Evolutionary conservation across 2,329 filamentous ascomycete species (phyloP), one percentile per base, ranked within the genome.

Genomic region (Fonsecaea pugnacius): DNA sequence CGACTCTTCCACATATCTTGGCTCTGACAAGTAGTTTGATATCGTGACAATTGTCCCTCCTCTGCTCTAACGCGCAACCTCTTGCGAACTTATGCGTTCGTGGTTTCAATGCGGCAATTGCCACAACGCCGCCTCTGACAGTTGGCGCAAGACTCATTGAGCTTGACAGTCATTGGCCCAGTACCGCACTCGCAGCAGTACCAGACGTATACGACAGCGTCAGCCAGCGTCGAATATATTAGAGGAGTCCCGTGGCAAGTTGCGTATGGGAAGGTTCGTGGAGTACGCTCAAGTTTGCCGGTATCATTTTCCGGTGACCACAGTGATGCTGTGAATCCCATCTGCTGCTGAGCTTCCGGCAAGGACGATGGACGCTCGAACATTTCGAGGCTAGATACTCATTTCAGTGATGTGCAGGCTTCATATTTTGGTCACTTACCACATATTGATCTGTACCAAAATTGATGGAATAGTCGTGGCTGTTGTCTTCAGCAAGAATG

Each of bases 71-170:
- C 38, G 18, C 38, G 9, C 38, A 18, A 27, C 21, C 18, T 27
- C 18, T 48, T 48, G 43, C 14, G 43, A 48, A 14, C 24, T 27
- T 14, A 48, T 48, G 18, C 43, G 10, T 3, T 18, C 1, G 16
- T 52, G 35, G 7, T 46, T 40, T 63, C 54, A 33, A 63, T 24
- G 27, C n/a, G 54, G 46, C 60, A 63, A 3, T 8, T 14, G 50
- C 24, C 30, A 18, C 60, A 63, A 1, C 54, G 33, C 24, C n/a
- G 36, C 3, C 1, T 32, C 3, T 48, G n/a, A 48, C 60, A 63
- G 10, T 46, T 38, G 9, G 60, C 46, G 35, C 60, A 63, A 38
- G 16, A 7, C 2, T 8, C 10, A 27, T 63, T 63, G 33, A 32
- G 32, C 33, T 21, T 43, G 27, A 63, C 35, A 14, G n/a, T 27